These are phyloP conservation scores for Lignosus rhinocerotis DNA, from an alignment of 1,284 basidiomycete genomes.

Conservation along the genomic window DNA sequence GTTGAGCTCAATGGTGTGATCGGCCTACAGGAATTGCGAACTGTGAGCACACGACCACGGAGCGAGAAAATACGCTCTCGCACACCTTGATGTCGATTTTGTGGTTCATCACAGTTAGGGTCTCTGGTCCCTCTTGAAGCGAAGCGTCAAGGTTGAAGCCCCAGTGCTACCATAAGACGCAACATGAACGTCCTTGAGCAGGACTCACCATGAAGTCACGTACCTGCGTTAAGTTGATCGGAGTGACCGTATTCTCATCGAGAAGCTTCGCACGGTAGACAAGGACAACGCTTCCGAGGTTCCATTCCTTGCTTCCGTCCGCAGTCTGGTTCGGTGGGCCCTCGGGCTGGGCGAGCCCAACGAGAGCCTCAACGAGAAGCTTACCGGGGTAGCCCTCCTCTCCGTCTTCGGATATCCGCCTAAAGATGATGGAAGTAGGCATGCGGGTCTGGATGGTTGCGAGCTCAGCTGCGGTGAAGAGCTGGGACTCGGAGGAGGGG, in stretches of 20 bases:
- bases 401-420: constrained; percentile 58
- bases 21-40: constrained; percentile 40
- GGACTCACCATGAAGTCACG: constrained; percentile 4
- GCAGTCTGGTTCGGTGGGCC: constrained; percentile 34
- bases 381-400: constrained; percentile 70
- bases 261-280: constrained; percentile 67
- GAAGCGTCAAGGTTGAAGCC: constrained; percentile 79
- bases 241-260: constrained; percentile 56
- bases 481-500: constrained; percentile 40
- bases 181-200: constrained; percentile 1
- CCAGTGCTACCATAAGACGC: constrained; percentile 57
- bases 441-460: constrained; percentile 37
- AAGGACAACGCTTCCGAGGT: constrained; percentile 63
- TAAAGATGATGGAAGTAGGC: constrained; percentile 51
- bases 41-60: neutral
- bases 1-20: constrained; percentile 55
- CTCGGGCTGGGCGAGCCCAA: constrained; percentile 54
- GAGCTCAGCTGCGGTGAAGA: constrained; percentile 60
- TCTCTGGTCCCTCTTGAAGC: constrained; percentile 36
- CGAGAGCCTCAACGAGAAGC: constrained; percentile 58
- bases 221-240: constrained; percentile 75
- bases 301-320: constrained; percentile 38
- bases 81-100: constrained; percentile 56
- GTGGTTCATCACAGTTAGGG: constrained; percentile 55
- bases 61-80: neutral